Percentiles rank a stretch among this genome's conserved stretches.
Conservation (phyloP, 2,329 filamentous ascomycete genomes). For the Colletotrichum siamense region DNA sequence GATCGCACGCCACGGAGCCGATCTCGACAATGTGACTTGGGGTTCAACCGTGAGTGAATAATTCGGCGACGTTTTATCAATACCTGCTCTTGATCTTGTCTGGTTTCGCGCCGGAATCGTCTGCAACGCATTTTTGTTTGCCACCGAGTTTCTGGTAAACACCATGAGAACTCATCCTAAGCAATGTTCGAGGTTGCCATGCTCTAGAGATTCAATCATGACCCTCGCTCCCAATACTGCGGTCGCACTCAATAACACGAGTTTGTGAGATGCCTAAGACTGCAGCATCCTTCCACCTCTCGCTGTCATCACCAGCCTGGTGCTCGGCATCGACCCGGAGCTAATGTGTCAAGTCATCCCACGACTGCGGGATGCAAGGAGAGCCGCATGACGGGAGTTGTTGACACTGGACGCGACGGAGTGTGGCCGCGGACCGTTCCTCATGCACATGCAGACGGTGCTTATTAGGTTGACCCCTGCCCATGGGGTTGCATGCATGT, state of each 20-base stretch:
- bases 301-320: neutral
- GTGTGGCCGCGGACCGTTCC: constrained; percentile 15
- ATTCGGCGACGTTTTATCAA: neutral
- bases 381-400: neutral
- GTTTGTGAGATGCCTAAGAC: neutral
- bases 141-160: neutral
- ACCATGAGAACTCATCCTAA: neutral
- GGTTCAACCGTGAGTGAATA: neutral
- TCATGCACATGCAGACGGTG: constrained; percentile 18
- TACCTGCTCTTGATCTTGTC: neutral
- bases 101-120: neutral
- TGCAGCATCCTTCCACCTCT: neutral
- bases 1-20: neutral
- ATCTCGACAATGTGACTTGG: neutral
- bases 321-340: neutral
- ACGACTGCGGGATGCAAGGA: neutral
- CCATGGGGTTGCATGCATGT: constrained; percentile 5
- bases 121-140: neutral
- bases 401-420: neutral
- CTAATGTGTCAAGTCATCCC: neutral
- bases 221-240: neutral
- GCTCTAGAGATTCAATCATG: neutral
- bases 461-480: constrained; percentile 10
- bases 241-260: neutral
- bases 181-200: neutral